Evolutionary conservation across 2,329 filamentous ascomycete genomes (phyloP), one percentile per base, ranked within the genome.

Genomic region (Colletotrichum scovillei): DNA sequence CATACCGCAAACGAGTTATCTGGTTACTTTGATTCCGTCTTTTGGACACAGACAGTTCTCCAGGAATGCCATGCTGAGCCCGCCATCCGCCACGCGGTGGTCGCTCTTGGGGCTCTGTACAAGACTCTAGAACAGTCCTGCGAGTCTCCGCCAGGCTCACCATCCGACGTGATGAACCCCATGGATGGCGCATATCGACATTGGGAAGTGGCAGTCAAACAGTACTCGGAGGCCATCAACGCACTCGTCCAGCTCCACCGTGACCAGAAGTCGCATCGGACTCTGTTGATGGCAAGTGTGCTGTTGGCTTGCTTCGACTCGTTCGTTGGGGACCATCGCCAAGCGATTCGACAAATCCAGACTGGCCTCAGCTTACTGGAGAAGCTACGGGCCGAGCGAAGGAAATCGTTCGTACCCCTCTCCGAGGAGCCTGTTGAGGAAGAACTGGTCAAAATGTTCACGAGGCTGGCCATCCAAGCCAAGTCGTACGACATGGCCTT

Each of bases 401-500:
- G 84, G 59, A 80, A 77, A 38, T 79, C 84, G 26, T 82, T 84
- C 57, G 70, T 82, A 19, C 79, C 84, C 6, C 78, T 80, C 69
- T 80, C 84, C 16, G 86, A 86, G 65, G 87, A 88, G 67, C 84
- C 87, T 0, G 84, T 89, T 6, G 88, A 91, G 74, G 86, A 89
- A 63, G 90, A 92, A 77, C 84, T 92, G 30, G 84, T 90, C 6
- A 88, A 90, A 63, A 91, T 92, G 83, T 92, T 92, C 76, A 91
- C 88, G 1, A 86, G 90, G 5, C 83, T 92, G 2, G 90, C 89
- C 2, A 90, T 92, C 56, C 90, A 92, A 78, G 90, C 90, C 56
- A 92, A 92, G 78, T 91, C 90, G 0, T 92, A 92, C 78, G 90
- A 92, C 76, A 90, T 92, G 89, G 90, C 90, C 38, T 92, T 92